These are phyloP conservation scores for Penicillium corylophilum DNA, from an alignment of 2,329 filamentous ascomycete genomes.

Conservation along the genomic window DNA sequence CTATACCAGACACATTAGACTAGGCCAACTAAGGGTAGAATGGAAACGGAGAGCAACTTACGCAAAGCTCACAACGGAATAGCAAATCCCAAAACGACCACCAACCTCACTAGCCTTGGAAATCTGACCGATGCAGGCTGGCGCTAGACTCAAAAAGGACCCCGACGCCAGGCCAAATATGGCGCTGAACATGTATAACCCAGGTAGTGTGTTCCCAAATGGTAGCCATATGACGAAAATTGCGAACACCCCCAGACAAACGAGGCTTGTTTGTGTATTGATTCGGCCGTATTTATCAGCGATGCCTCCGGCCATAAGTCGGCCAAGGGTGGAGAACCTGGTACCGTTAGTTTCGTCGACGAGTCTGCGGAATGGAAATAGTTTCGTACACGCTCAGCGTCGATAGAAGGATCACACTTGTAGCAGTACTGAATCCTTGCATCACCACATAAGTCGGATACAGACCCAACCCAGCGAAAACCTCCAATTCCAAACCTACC, in stretches of 20 bases:
- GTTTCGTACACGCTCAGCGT: slow-evolving; percentile 35
- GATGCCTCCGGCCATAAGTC: slow-evolving; percentile 45
- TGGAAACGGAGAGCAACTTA: slow-evolving; percentile 15
- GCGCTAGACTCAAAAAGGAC: slow-evolving; percentile 47
- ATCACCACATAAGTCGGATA: slow-evolving; percentile 31
- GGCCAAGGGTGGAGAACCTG: slow-evolving; percentile 44
- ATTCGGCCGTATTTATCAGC: slow-evolving; percentile 49
- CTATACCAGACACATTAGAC: slow-evolving; percentile 12
- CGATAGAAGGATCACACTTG: slow-evolving; percentile 39
- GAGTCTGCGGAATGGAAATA: background rate
- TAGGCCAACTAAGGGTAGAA: background rate
- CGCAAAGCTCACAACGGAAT: slow-evolving; percentile 50
- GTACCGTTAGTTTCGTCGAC: background rate
- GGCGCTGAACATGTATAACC: slow-evolving; percentile 32
- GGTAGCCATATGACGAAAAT: slow-evolving; percentile 49
- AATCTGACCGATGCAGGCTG: slow-evolving; percentile 50
- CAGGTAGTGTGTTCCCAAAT: slow-evolving; percentile 33
- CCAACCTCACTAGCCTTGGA: slow-evolving; percentile 51
- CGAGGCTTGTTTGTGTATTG: slow-evolving; percentile 40
- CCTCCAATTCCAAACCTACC: slow-evolving; percentile 31
- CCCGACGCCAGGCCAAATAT: slow-evolving; percentile 51
- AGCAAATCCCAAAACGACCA: slow-evolving; percentile 50
- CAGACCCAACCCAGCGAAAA: slow-evolving; percentile 31
- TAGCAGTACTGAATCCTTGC: slow-evolving; percentile 27
- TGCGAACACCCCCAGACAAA: slow-evolving; percentile 37